Percentiles rank a stretch among this genome's conserved stretches.
phyloP scores from a whole-genome alignment of 495 filamentous ascomycete genomes.

The Lindgomyces ingoldianus region DNA sequence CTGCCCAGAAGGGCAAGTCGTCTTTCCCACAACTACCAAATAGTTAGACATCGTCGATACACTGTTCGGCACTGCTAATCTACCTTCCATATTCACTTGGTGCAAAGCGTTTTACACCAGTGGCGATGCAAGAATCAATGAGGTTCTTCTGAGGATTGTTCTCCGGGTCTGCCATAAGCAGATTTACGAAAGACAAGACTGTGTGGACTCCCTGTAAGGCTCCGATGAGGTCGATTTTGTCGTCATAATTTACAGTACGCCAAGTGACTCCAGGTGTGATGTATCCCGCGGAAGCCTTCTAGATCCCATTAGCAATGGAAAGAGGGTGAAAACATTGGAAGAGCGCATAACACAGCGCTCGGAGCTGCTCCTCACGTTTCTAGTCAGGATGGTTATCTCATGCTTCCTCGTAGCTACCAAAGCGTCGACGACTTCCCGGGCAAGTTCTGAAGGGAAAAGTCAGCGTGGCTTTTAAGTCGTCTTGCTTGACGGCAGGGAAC shows the following conservation, averaged over 20 bases:
- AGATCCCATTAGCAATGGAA: neutral
- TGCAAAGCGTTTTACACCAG: conserved; percentile 31
- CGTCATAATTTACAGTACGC: conserved; percentile 48
- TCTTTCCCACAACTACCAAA: conserved; percentile 30
- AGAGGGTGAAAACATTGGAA: neutral
- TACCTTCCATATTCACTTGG: conserved; percentile 31
- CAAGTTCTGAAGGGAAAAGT: conserved; percentile 50
- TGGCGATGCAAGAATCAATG: conserved; percentile 40
- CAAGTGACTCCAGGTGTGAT: conserved; percentile 20
- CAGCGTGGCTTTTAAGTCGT: neutral
- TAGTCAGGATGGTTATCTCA: conserved; percentile 52
- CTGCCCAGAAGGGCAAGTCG: conserved; percentile 51
- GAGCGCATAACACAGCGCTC: too few species aligned
- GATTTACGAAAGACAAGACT: conserved; percentile 58
- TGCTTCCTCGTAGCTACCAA: conserved; percentile 55
- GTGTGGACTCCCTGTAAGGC: conserved; percentile 55
- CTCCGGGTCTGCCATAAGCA: conserved; percentile 42
- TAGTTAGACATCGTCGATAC: neutral
- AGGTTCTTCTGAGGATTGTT: conserved; percentile 48
- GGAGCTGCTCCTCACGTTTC: conserved; percentile 53
- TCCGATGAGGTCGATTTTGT: conserved; percentile 44
- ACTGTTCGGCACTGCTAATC: neutral
- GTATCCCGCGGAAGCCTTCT: conserved; percentile 29
- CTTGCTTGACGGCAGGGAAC: conserved; percentile 24
- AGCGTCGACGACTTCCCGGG: conserved; percentile 56